Evolutionary conservation across 2,329 filamentous ascomycete genomes (phyloP).

Genomic region (Amylocarpus encephaloides): DNA sequence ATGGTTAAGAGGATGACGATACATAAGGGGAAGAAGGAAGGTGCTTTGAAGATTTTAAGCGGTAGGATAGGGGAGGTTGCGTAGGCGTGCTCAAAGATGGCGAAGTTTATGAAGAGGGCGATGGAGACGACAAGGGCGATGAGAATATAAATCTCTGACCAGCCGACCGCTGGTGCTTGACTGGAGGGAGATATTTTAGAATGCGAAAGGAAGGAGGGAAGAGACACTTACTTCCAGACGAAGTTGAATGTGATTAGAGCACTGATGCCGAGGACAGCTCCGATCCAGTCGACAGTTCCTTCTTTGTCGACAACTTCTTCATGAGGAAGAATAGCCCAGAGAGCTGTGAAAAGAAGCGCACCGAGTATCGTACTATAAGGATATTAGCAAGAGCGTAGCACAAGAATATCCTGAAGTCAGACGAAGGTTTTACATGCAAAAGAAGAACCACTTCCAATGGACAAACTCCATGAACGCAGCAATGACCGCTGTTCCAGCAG

Average conservation of each 20-base stretch:
- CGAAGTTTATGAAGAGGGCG: constrained; percentile 11
- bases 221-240: constrained; percentile 41
- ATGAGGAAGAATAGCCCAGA: constrained; percentile 11
- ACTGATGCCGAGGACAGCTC: constrained; percentile 34
- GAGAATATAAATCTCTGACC: constrained; percentile 15
- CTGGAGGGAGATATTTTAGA: constrained; percentile 1
- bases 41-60: constrained; percentile 21
- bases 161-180: constrained; percentile 22
- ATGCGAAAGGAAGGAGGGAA: no score
- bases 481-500: constrained; percentile 34
- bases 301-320: constrained; percentile 25
- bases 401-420: neutral
- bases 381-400: neutral
- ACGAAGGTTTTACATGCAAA: constrained; percentile 8
- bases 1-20: constrained; percentile 15
- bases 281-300: constrained; percentile 37
- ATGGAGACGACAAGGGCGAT: constrained; percentile 14
- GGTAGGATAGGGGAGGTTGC: constrained; percentile 20
- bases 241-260: constrained; percentile 44
- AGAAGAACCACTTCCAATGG: constrained; percentile 35
- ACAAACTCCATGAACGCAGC: constrained; percentile 33
- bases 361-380: constrained; percentile 5
- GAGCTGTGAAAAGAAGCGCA: neutral
- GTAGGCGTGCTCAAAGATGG: constrained; percentile 15
- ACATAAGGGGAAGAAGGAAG: constrained; percentile 18